Evolutionary conservation across 1,284 basidiomycete genomes (phyloP), one percentile per base, ranked within the genome.

Genomic region (Somion occarium): DNA sequence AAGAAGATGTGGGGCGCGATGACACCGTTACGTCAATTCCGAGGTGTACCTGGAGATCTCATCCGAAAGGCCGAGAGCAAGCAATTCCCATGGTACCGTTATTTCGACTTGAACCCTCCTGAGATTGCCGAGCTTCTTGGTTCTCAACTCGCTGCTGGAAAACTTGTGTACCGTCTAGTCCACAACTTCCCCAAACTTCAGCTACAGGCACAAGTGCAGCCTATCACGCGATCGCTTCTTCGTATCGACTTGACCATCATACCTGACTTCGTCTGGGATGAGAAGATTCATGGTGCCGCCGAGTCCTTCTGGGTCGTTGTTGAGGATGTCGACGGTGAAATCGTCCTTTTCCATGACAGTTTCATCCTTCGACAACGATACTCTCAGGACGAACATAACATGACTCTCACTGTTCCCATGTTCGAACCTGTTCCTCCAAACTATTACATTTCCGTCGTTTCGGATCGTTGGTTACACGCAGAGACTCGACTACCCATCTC

Each of bases 31-130:
- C 82, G 96, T 48, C 97, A 99, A 66, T 99, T 98, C 79, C 91
- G 87, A 64, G 87, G 88, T 61, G 87, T 96, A 0, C 93, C 92
- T 0, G 66, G 76, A 1, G 94, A 98, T 55, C 87, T 99, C 42
- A 76, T 99, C 49, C 79, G 91, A 48, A 92, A 95, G 61, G 92
- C 96, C 0, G 96, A 99, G 70, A 88, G 93, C 38, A 99, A 99
- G 67, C 96, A 99, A 78, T 99, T 97, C 75, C 94, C 93, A 0
- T 98, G 94, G 93, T 92, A 96, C 66, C 85, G 93, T 39, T 97
- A 96, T 73, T 97, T 95, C 60, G 93, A 97, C 66, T 73, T 97
- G 75, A 79, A 66, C 56, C 88, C 89, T 1, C 87, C 88, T 1
- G 92, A 95, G 66, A 83, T 95, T 38, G 96, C 94, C 15, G 97